Percentiles rank a stretch among this genome's conserved stretches.
Conservation (phyloP, 2,329 filamentous ascomycete species). For the Colletotrichum magnum region DNA sequence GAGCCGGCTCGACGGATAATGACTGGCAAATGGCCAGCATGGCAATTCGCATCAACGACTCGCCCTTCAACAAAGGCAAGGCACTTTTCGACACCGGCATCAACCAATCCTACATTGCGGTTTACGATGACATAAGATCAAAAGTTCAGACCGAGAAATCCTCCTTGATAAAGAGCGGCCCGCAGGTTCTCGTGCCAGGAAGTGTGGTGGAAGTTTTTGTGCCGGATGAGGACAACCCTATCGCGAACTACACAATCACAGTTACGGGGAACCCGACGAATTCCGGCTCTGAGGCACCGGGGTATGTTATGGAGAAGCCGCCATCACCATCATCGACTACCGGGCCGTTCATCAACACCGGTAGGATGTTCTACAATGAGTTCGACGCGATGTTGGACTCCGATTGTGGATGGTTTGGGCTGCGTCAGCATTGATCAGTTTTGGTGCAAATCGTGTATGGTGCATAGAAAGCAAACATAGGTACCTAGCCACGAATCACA, state of each 20-base stretch:
- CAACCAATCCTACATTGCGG: slow-evolving; percentile 4
- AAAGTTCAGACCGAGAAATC: neutral
- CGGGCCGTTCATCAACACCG: neutral
- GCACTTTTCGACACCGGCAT: slow-evolving; percentile 26
- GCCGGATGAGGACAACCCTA: slow-evolving; percentile 13
- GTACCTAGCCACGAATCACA: too few relatives aligned
- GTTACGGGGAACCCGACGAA: neutral
- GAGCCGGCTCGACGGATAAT: neutral
- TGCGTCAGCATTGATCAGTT: neutral
- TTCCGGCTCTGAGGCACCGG: neutral
- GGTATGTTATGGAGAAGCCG: neutral
- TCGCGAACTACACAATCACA: slow-evolving; percentile 11
- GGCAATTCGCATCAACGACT: slow-evolving; percentile 13
- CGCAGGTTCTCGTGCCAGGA: neutral
- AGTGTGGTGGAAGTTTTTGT: slow-evolving; percentile 11
- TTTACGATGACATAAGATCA: neutral
- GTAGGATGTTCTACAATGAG: slow-evolving; percentile 4
- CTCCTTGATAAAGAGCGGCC: neutral
- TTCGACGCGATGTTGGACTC: slow-evolving; percentile 18
- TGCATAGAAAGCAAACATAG: too few relatives aligned
- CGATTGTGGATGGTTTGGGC: slow-evolving; percentile 8
- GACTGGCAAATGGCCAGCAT: slow-evolving; percentile 29
- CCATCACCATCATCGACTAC: neutral
- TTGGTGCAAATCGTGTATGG: too few relatives aligned
- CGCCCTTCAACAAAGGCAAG: slow-evolving; percentile 8